Evolutionary conservation across 2,329 filamentous ascomycete genomes (phyloP).

Genomic region (Teratosphaeria nubilosa): DNA sequence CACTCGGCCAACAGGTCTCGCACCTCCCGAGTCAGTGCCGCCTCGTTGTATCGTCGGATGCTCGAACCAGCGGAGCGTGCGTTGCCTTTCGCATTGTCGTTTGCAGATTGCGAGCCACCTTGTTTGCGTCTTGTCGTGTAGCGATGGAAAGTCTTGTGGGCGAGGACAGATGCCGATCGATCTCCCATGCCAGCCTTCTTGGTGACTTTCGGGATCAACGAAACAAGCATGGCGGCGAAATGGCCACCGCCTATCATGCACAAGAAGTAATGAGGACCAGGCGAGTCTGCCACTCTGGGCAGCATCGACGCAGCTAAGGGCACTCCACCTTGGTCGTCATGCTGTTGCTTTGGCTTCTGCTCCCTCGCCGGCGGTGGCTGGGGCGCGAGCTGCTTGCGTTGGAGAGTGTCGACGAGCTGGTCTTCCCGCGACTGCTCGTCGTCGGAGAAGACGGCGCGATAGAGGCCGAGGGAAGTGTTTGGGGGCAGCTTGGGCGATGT

Average conservation of each 20-base stretch:
- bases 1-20: constrained; percentile 71
- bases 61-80: constrained; percentile 90
- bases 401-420: constrained; percentile 55
- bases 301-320: constrained; percentile 34
- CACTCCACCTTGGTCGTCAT: constrained; percentile 46
- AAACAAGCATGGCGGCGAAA: constrained; percentile 93
- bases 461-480: constrained; percentile 75
- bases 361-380: constrained; percentile 38
- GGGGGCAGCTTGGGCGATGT: constrained; percentile 62
- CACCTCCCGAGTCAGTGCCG: constrained; percentile 80
- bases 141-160: constrained; percentile 94
- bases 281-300: constrained; percentile 41
- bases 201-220: constrained; percentile 67
- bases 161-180: constrained; percentile 75
- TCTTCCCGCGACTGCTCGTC: constrained; percentile 58
- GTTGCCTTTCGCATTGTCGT: constrained; percentile 84
- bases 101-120: constrained; percentile 87
- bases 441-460: constrained; percentile 67
- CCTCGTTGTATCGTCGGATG: constrained; percentile 87
- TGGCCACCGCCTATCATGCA: constrained; percentile 99
- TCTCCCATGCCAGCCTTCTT: constrained; percentile 67
- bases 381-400: constrained; percentile 66
- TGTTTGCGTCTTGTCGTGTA: constrained; percentile 96
- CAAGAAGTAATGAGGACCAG: constrained; percentile 79
- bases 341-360: constrained; percentile 24